phyloP scores from a whole-genome alignment of 1,139 yeast species.

The Lizanozyma gosingica region DNA sequence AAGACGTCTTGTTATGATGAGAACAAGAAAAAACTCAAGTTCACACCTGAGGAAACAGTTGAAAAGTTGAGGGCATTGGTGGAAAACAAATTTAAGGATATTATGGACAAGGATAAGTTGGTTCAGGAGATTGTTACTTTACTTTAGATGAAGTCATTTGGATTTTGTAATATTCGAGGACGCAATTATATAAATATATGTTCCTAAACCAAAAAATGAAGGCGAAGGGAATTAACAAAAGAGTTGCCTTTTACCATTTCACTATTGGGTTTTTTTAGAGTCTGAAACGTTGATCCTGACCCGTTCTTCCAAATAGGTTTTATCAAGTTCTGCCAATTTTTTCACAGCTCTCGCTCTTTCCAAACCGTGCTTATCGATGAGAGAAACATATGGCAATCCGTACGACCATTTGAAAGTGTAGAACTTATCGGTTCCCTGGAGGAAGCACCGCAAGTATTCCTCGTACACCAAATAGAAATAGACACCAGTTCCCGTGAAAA shows the following conservation, averaged over 20 bases:
- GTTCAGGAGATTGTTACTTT: constrained; percentile 31
- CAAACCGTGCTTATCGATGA: constrained; percentile 24
- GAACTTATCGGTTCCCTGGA: constrained; percentile 42
- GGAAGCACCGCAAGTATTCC: constrained; percentile 60
- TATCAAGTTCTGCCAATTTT: constrained; percentile 14
- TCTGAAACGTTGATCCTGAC: not conserved
- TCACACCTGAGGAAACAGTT: constrained; percentile 26
- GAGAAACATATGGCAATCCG: constrained; percentile 29
- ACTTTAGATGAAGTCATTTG: constrained; percentile 11
- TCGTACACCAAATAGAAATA: constrained; percentile 53
- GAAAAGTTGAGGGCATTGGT: constrained; percentile 29
- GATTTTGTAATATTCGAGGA: too few relatives aligned
- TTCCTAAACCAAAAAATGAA: not conserved
- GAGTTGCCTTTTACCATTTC: too few relatives aligned
- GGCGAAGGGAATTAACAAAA: constrained; percentile 1
- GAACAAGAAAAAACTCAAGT: constrained; percentile 19
- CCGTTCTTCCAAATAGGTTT: not conserved
- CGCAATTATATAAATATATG: constrained; percentile 1
- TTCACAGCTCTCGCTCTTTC: constrained; percentile 13
- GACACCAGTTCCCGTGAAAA: constrained; percentile 70
- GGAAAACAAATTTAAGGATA: constrained; percentile 14
- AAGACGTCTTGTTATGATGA: constrained; percentile 37
- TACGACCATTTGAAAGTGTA: constrained; percentile 46
- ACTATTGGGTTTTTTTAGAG: not conserved
- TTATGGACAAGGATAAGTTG: constrained; percentile 25